phyloP scores from a whole-genome alignment of 208 protist genomes.

The Phytomonas sp. region DNA sequence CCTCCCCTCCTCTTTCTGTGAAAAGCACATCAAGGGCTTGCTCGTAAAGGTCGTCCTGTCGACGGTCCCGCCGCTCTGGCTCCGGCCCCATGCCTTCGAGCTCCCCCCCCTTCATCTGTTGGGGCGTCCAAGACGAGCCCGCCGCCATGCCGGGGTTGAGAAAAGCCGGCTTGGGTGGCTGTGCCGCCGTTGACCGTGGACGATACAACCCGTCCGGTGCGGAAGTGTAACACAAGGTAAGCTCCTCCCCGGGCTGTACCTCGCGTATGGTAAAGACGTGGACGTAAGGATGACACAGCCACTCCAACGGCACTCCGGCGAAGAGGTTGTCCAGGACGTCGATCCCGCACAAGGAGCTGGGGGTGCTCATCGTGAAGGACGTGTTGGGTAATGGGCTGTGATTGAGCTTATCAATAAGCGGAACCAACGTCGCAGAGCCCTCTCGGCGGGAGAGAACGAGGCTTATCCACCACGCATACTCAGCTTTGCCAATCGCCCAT shows the following conservation, averaged over 20 bases:
- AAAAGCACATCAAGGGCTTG: neutral
- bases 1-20: neutral
- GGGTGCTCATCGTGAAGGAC: slow-evolving; percentile 72
- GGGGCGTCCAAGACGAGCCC: neutral
- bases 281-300: slow-evolving; percentile 68
- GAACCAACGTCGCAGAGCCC: slow-evolving; percentile 53
- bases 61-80: no score
- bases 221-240: slow-evolving; percentile 71
- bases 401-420: slow-evolving; percentile 81
- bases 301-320: slow-evolving; percentile 56
- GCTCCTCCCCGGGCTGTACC: slow-evolving; percentile 49
- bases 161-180: slow-evolving; percentile 4
- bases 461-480: slow-evolving; percentile 81
- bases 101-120: neutral
- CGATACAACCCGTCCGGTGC: slow-evolving; percentile 24
- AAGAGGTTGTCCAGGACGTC: slow-evolving; percentile 82
- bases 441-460: slow-evolving; percentile 58
- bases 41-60: neutral
- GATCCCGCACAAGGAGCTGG: slow-evolving; percentile 50
- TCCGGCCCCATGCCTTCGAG: neutral
- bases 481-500: slow-evolving; percentile 4
- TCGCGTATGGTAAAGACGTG: slow-evolving; percentile 73
- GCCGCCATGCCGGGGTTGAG: neutral
- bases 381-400: slow-evolving; percentile 70
- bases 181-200: neutral